These are phyloP conservation scores for Coelastrella sp. DNA, from an alignment of 139 green algal genomes.

Conservation along the genomic window DNA sequence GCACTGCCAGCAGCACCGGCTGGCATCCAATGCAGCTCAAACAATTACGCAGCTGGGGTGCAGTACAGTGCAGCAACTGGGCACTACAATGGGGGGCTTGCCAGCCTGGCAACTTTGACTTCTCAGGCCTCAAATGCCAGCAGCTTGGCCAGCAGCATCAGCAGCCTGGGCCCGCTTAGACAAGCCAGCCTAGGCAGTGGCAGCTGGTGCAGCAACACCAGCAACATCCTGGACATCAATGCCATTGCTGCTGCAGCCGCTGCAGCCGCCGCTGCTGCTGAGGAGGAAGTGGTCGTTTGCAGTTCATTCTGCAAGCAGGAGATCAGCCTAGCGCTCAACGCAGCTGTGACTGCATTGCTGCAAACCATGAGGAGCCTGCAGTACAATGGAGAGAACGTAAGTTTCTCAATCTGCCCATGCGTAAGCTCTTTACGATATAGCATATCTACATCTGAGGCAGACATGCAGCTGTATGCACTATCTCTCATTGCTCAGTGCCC, in stretches of 20 bases:
- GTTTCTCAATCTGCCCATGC: neutral
- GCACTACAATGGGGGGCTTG: neutral
- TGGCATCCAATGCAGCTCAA: neutral
- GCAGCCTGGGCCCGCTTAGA: neutral
- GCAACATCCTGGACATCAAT: neutral
- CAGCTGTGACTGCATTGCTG: slow-evolving; percentile 54
- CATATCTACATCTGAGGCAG: too few species aligned
- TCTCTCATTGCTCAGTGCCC: neutral
- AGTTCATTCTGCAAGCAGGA: slow-evolving; percentile 47
- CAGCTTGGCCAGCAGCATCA: neutral
- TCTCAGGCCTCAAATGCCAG: neutral
- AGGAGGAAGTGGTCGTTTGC: neutral
- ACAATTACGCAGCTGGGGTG: neutral
- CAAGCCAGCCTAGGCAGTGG: neutral
- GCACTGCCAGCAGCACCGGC: neutral
- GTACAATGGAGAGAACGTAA: slow-evolving; percentile 64
- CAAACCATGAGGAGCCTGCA: slow-evolving; percentile 59
- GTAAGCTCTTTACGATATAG: neutral
- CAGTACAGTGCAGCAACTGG: neutral
- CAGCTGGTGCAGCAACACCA: neutral
- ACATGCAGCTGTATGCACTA: neutral
- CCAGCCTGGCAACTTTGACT: neutral
- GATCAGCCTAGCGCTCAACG: slow-evolving; percentile 55
- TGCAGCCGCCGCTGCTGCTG: neutral
- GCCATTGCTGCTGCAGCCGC: neutral